These are phyloP conservation scores for Mucor circinelloides DNA, from an alignment of 371 early-diverging fungal species.

Conservation along the genomic window DNA sequence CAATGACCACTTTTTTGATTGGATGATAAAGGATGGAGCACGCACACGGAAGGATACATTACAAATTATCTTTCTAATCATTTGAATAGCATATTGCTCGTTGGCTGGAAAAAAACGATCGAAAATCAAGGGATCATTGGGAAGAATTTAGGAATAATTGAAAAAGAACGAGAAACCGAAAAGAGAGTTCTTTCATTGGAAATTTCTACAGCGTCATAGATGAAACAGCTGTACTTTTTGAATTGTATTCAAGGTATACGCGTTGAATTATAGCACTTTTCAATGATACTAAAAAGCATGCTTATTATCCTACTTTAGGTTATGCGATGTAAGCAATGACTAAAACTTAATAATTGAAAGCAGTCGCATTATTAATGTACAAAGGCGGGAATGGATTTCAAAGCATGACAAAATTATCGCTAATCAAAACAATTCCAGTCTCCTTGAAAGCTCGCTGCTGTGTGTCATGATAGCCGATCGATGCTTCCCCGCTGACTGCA, in stretches of 20 bases:
- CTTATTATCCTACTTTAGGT: background rate
- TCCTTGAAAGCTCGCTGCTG: background rate
- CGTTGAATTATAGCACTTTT: background rate
- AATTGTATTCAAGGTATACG: background rate
- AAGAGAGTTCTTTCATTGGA: background rate
- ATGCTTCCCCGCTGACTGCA: background rate
- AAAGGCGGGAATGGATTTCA: constrained; percentile 1
- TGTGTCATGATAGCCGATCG: background rate
- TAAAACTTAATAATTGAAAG: constrained; percentile 8
- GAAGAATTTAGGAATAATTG: background rate
- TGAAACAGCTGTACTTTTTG: too few species aligned
- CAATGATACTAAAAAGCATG: background rate
- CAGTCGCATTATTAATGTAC: constrained; percentile 13
- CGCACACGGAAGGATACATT: background rate
- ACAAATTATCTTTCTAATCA: background rate
- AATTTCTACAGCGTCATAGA: background rate
- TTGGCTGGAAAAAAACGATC: background rate
- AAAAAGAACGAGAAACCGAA: background rate
- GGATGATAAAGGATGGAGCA: background rate
- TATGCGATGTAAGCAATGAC: background rate
- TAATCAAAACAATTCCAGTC: constrained; percentile 1
- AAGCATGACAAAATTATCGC: constrained; percentile 12
- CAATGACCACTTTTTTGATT: constrained; percentile 1
- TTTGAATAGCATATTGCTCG: background rate
- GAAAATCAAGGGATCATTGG: background rate